These are phyloP conservation scores for Verticillium nubilum DNA, from an alignment of 2,329 filamentous ascomycete species.

Conservation along the genomic window DNA sequence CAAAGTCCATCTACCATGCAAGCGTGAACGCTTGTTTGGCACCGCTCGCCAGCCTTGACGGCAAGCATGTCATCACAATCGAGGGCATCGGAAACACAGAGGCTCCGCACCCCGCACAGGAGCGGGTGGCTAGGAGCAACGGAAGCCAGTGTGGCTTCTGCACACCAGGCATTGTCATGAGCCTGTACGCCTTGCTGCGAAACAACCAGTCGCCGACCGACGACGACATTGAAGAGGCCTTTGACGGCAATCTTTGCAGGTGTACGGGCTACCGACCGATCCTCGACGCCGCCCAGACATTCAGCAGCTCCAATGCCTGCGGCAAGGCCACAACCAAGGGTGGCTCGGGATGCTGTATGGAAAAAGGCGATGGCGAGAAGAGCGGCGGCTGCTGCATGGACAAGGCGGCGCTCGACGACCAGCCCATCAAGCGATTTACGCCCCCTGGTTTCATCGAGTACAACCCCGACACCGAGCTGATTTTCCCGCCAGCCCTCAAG, in stretches of 20 bases:
- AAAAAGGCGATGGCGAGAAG: constrained; percentile 38
- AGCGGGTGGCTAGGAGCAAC: constrained; percentile 84
- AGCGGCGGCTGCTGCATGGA: constrained; percentile 65
- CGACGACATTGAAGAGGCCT: constrained; percentile 88
- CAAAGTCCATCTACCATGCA: constrained; percentile 89
- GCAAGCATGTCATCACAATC: constrained; percentile 96
- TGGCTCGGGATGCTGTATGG: constrained; percentile 66
- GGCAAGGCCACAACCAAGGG: constrained; percentile 44
- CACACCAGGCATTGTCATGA: constrained; percentile 97
- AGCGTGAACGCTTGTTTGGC: constrained; percentile 95
- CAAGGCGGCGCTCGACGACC: constrained; percentile 40
- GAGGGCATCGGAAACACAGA: constrained; percentile 91
- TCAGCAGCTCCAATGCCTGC: constrained; percentile 53
- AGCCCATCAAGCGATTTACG: constrained; percentile 64
- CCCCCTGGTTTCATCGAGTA: constrained; percentile 92
- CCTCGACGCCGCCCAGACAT: constrained; percentile 87
- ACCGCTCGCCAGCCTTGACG: constrained; percentile 86
- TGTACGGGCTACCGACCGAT: constrained; percentile 96
- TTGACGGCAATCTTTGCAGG: constrained; percentile 92
- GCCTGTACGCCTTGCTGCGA: constrained; percentile 83
- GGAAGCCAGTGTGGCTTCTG: constrained; percentile 94
- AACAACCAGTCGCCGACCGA: constrained; percentile 76
- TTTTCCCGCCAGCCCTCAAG: constrained; percentile 81
- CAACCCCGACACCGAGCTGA: constrained; percentile 87
- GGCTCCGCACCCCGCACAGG: constrained; percentile 81